Evolutionary conservation across 345 rosid genomes (phyloP).

Genomic region (Rubroshorea leprosula): DNA sequence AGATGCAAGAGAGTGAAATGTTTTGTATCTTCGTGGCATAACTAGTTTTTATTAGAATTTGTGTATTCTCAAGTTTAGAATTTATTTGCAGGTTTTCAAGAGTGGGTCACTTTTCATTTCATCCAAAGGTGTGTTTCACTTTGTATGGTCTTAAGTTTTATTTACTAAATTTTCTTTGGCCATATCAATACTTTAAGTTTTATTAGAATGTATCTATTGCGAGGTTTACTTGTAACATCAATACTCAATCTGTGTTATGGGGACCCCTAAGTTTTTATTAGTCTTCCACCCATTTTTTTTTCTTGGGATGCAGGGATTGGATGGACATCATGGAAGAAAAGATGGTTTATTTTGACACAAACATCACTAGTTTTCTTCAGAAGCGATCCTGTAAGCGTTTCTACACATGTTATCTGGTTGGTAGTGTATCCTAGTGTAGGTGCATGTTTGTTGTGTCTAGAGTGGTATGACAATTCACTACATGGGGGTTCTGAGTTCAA

Average conservation of each 20-base stretch:
- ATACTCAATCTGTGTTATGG: no score
- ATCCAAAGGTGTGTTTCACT: slow-evolving; percentile 57
- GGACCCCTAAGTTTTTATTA: not conserved
- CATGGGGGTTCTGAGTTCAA: not conserved
- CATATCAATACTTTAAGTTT: not conserved
- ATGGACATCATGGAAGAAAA: slow-evolving; percentile 81
- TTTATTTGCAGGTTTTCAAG: slow-evolving; percentile 64
- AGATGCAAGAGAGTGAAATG: not conserved
- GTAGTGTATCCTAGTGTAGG: not conserved
- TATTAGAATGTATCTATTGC: not conserved
- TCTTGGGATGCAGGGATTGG: slow-evolving; percentile 46
- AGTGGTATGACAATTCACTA: not conserved
- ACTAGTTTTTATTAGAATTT: not conserved
- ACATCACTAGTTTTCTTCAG: slow-evolving; percentile 77
- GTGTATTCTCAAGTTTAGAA: not conserved
- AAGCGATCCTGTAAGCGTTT: slow-evolving; percentile 61
- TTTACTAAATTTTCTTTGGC: not conserved
- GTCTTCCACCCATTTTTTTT: not conserved
- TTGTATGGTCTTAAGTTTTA: not conserved
- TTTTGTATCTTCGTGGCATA: not conserved
- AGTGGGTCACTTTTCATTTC: slow-evolving; percentile 77
- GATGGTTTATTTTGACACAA: slow-evolving; percentile 67
- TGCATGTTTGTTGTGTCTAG: not conserved
- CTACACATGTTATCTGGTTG: slow-evolving; percentile 18
- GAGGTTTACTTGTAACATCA: not conserved